Percentiles rank a stretch among this genome's conserved stretches.
Evolutionary conservation across 164 flowering plant species (phyloP).

Genomic region (Kalanchoe fedtschenkoi): DNA sequence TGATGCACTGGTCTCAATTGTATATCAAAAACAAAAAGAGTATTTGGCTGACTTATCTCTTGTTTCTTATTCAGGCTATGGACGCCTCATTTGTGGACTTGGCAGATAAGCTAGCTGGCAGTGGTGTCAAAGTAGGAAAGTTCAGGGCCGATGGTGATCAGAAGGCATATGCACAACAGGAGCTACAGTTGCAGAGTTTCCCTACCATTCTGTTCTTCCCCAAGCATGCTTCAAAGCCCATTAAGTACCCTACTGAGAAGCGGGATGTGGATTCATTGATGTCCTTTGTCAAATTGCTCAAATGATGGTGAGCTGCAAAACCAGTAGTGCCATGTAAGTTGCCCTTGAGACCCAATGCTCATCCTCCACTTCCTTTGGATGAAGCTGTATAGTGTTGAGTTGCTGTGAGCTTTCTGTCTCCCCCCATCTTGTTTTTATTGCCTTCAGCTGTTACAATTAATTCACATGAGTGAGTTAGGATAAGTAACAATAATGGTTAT

Average conservation of each 20-base stretch:
- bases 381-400: too few species aligned
- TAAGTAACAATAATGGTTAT: too few species aligned
- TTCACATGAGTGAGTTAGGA: too few species aligned
- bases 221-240: conserved; percentile 48
- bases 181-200: conserved; percentile 60
- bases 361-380: too few species aligned
- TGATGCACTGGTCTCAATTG: neutral
- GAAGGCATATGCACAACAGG: conserved; percentile 44
- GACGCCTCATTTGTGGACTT: conserved; percentile 55
- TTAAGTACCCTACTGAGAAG: conserved; percentile 69
- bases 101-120: conserved; percentile 48
- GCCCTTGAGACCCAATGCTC: neutral
- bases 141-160: conserved; percentile 77
- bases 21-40: neutral
- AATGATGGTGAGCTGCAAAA: conserved; percentile 18
- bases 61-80: conserved; percentile 43
- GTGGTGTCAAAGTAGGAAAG: conserved; percentile 65
- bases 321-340: neutral
- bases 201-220: conserved; percentile 79
- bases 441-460: too few species aligned
- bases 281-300: conserved; percentile 60
- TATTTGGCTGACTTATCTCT: neutral
- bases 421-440: too few species aligned
- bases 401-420: too few species aligned
- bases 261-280: conserved; percentile 63